phyloP scores from a whole-genome alignment of 495 filamentous ascomycete species.

The Diplogelasinospora grovesii region DNA sequence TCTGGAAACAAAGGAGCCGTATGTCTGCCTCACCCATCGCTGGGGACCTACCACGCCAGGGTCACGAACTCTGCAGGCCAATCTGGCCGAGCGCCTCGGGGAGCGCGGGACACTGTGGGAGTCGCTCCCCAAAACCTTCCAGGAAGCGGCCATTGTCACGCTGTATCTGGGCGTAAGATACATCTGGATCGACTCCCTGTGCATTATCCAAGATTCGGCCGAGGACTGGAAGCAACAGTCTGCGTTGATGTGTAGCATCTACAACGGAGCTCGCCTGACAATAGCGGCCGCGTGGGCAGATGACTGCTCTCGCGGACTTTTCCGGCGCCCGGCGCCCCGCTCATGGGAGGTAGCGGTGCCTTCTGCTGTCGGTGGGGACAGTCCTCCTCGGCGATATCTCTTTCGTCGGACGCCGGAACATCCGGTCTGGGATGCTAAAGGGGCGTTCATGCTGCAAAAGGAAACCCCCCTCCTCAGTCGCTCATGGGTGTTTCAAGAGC shows the following conservation, averaged over 20 bases:
- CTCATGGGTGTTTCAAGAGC: background rate
- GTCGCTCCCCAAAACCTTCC: constrained; percentile 1
- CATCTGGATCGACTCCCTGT: constrained; percentile 6
- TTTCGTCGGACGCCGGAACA: background rate
- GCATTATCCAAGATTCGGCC: constrained; percentile 1
- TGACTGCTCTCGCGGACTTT: background rate
- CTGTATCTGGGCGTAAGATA: background rate
- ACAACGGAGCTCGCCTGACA: background rate
- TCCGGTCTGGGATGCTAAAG: background rate
- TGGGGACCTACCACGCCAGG: background rate
- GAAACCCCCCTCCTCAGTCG: background rate
- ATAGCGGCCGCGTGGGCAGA: background rate
- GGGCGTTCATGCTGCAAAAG: no score
- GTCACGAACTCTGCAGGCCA: background rate
- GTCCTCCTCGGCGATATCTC: background rate
- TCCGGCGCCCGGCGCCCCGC: background rate
- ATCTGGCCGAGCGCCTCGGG: background rate
- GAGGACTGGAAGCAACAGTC: constrained; percentile 2
- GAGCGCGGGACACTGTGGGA: background rate
- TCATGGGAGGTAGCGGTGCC: no score
- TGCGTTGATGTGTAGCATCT: constrained; percentile 1
- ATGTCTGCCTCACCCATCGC: constrained; percentile 4
- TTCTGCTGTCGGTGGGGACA: no score
- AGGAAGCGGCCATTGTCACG: constrained; percentile 2
- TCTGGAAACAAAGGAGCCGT: no score